phyloP scores from a whole-genome alignment of 306 rosid species.

The Citrullus mucosospermus region DNA sequence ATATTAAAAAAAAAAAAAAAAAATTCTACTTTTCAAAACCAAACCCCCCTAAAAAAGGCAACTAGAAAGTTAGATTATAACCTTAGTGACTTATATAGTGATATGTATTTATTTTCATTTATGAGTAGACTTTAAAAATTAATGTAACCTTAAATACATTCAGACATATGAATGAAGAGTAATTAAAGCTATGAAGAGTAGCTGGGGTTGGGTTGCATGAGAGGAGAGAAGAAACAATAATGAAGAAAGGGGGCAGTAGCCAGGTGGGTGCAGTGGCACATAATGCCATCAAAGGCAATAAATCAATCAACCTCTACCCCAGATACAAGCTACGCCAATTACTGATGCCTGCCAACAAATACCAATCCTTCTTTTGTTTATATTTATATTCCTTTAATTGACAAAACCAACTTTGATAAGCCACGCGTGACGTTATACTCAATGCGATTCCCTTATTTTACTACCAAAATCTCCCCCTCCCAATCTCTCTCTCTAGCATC shows the following conservation, averaged over 20 bases:
- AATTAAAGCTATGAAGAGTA: neutral
- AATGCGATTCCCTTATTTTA: slow-evolving; percentile 5
- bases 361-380: neutral
- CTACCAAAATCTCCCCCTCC: neutral
- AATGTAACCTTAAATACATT: neutral
- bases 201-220: neutral
- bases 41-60: neutral
- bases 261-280: slow-evolving; percentile 2
- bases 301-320: slow-evolving; percentile 2
- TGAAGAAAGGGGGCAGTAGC: neutral
- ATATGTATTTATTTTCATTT: neutral
- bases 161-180: neutral
- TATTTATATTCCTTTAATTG: neutral
- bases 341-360: neutral
- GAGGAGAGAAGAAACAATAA: neutral
- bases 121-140: neutral
- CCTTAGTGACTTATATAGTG: neutral
- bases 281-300: neutral
- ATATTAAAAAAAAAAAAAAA: neutral
- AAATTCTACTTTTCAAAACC: neutral
- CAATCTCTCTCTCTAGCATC: neutral
- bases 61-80: neutral
- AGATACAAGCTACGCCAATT: slow-evolving; percentile 6
- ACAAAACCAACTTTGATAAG: slow-evolving; percentile 2
- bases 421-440: slow-evolving; percentile 8